Evolutionary conservation across 2,329 filamentous ascomycete genomes (phyloP), one percentile per base, ranked within the genome.

Genomic region (Fusarium marasasianum): DNA sequence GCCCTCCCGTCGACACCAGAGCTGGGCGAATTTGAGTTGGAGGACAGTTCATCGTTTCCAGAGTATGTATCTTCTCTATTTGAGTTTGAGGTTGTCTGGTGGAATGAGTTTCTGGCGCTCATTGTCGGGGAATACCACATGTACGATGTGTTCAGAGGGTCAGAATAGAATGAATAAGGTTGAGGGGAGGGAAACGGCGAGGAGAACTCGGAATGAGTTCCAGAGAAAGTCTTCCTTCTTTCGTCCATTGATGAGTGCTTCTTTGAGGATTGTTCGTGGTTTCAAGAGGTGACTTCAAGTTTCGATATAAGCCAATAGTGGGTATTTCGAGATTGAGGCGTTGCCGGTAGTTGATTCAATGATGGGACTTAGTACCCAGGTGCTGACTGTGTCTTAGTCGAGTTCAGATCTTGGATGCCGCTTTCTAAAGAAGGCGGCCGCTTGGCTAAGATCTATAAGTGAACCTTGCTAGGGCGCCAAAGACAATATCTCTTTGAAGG

Each of bases 1-100:
- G 45, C 55, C 41, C 68, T 53, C 31, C 76, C 47, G 6, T 75
- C 71, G 29, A 63, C 51, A 44, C 66, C 68, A 37, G 76, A 77
- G 26, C 76, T 78, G 54, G 76, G 72, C 18, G 78, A 81, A 15
- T 73, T 68, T 14, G 77, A 78, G 35, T 70, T 76, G 41, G 74
- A 76, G 15, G 70, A 62, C 33, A 67, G 51, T 29, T 76, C 77
- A 35, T 78, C 68, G 2, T 66, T 29, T 4, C 60, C 64, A 13
- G 70, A 71, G 48, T 74, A 66, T 2, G 57, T 14, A 35, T 78
- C 74, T 29, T 76, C 72, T 44, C 62, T 77, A 24, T 22, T 56
- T 17, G 47, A 43, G 24, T 57, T 65, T 37, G 62, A 48, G 31
- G 35, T 56, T 3, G n/a, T 26, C 22, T 56, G 64, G 14, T 61